Conservation (phyloP, 1,139 yeast species). For the Cylindricascospora bacillispora region DNA sequence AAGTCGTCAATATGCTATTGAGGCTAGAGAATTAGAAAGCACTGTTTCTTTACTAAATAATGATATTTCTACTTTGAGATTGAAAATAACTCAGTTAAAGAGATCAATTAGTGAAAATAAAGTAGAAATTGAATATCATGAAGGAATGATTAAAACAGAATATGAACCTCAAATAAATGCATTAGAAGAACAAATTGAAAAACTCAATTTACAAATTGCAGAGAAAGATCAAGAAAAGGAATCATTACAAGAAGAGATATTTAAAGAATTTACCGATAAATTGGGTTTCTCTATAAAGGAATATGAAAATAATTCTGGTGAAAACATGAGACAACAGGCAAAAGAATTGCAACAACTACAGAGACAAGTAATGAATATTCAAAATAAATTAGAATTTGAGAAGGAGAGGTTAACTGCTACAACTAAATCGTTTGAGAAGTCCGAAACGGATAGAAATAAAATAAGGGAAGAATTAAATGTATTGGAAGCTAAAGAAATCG, state of each 20-base stretch:
- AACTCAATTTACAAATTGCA: conserved; percentile 14
- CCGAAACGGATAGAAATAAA: conserved; percentile 14
- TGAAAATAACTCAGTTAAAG: conserved; percentile 37
- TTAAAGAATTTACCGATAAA: conserved; percentile 40
- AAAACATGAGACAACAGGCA: conserved; percentile 43
- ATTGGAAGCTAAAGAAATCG: conserved; percentile 14
- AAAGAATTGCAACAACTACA: conserved; percentile 52
- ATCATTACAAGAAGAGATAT: conserved; percentile 35
- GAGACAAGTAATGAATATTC: conserved; percentile 47
- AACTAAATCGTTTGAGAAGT: conserved; percentile 29
- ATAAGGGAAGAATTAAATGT: conserved; percentile 20
- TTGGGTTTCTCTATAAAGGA: conserved; percentile 49
- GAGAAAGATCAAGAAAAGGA: conserved; percentile 26
- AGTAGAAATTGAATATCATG: conserved; percentile 44
- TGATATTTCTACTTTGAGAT: conserved; percentile 38
- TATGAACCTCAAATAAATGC: conserved; percentile 25
- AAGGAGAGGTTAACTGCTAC: conserved; percentile 42
- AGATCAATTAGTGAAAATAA: conserved; percentile 42
- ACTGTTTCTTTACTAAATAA: conserved; percentile 40
- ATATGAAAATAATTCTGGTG: conserved; percentile 58
- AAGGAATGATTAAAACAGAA: conserved; percentile 24
- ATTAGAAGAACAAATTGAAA: conserved; percentile 12
- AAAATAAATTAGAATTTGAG: conserved; percentile 55
- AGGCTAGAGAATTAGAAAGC: conserved; percentile 49
- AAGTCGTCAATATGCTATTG: conserved; percentile 40